phyloP scores from a whole-genome alignment of 2,329 filamentous ascomycete genomes.

The Harringtonia lauricola region DNA sequence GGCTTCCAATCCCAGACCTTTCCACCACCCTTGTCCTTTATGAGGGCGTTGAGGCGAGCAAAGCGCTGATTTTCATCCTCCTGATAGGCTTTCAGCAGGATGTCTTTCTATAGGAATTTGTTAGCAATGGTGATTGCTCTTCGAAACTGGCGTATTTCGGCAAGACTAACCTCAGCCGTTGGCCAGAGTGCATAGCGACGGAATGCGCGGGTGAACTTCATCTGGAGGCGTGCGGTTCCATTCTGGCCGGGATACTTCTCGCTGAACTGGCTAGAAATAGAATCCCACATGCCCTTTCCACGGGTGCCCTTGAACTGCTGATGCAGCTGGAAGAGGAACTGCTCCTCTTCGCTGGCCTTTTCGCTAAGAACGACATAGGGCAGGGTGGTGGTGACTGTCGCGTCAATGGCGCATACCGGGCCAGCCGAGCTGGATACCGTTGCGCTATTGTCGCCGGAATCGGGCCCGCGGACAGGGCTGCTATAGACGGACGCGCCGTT shows the following conservation, averaged over 20 bases:
- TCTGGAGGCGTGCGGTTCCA: constrained; percentile 38
- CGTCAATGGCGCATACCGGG: too few species aligned
- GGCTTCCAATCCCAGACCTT: constrained; percentile 38
- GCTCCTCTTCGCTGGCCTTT: constrained; percentile 35
- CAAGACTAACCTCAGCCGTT: constrained; percentile 33
- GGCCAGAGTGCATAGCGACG: constrained; percentile 38
- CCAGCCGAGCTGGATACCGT: too few species aligned
- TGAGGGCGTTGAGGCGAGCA: constrained; percentile 27
- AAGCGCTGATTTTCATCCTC: constrained; percentile 32
- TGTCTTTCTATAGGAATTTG: not conserved
- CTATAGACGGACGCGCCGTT: too few species aligned
- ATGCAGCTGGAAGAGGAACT: constrained; percentile 37
- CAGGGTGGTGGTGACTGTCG: not conserved
- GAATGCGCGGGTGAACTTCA: constrained; percentile 42
- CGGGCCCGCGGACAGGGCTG: too few species aligned
- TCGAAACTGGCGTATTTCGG: too few species aligned
- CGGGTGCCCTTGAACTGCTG: constrained; percentile 32
- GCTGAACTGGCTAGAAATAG: constrained; percentile 33
- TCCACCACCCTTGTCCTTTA: constrained; percentile 39
- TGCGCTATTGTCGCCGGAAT: too few species aligned
- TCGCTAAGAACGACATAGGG: constrained; percentile 22
- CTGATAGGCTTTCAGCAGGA: constrained; percentile 28
- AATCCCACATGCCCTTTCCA: constrained; percentile 48
- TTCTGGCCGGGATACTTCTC: constrained; percentile 18
- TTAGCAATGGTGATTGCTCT: too few species aligned